Conservation (phyloP, 768 basidiomycete genomes). For the Cubamyces sp. region DNA sequence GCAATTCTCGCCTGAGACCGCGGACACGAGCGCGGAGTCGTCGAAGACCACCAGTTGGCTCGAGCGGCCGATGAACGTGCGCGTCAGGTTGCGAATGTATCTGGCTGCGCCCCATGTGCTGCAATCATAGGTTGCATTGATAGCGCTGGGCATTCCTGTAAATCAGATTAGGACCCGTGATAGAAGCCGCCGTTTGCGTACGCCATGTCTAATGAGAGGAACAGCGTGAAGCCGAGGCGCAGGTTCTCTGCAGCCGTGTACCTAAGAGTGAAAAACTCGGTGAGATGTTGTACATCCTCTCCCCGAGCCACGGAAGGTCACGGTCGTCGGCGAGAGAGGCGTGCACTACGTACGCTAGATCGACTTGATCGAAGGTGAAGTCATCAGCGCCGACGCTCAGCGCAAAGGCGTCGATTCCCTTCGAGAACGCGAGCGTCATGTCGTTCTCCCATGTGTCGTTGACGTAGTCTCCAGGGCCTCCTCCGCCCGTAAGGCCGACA, state of each 20-base stretch:
- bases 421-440: conserved; percentile 52
- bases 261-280: conserved; percentile 9
- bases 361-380: conserved; percentile 52
- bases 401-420: conserved; percentile 63
- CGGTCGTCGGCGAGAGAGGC: too few species aligned
- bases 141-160: conserved; percentile 26
- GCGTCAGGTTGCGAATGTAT: conserved; percentile 49
- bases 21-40: conserved; percentile 59
- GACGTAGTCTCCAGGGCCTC: conserved; percentile 44
- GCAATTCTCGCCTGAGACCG: conserved; percentile 66
- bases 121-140: conserved; percentile 45
- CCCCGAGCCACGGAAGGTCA: too few species aligned
- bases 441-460: conserved; percentile 60
- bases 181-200: conserved; percentile 33
- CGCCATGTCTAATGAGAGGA: conserved; percentile 82
- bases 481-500: conserved; percentile 65
- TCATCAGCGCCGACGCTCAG: conserved; percentile 59
- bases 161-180: neutral
- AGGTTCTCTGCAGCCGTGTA: conserved; percentile 41
- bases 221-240: conserved; percentile 55
- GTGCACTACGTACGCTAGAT: conserved; percentile 45
- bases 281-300: too few species aligned
- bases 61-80: conserved; percentile 50
- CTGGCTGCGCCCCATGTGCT: conserved; percentile 41
- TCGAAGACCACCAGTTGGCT: conserved; percentile 55